A percentile compares a stretch with the other conserved stretches of the same genome.
Conservation (phyloP, 176 grass and related monocot species). For the Elaeis guineensis region DNA sequence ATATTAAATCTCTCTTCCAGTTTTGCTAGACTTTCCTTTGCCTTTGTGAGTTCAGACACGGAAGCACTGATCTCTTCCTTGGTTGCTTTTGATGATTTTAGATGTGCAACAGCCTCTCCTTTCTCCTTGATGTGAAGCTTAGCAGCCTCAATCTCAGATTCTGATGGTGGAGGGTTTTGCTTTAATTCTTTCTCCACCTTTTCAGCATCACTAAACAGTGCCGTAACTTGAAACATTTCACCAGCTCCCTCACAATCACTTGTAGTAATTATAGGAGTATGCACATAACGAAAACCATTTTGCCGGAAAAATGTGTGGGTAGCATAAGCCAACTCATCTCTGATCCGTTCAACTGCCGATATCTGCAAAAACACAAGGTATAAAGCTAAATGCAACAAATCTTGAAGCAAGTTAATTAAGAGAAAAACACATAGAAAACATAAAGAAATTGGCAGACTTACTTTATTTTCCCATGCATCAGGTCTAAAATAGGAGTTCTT, state of each 20-base stretch:
- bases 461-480: too few species aligned
- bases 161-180: conserved; percentile 59
- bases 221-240: conserved; percentile 94
- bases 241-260: conserved; percentile 94
- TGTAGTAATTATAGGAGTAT: conserved; percentile 89
- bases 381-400: too few species aligned
- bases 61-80: conserved; percentile 51
- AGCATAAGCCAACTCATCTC: conserved; percentile 72
- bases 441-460: too few species aligned
- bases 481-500: too few species aligned
- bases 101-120: conserved; percentile 45
- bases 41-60: conserved; percentile 54
- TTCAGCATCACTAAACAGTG: conserved; percentile 72
- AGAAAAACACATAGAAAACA: too few species aligned
- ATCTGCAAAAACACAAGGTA: conserved; percentile 38
- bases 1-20: conserved; percentile 89
- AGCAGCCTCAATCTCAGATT: conserved; percentile 63
- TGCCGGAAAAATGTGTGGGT: conserved; percentile 69
- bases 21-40: conserved; percentile 52
- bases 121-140: conserved; percentile 57
- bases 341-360: conserved; percentile 67
- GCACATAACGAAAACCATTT: conserved; percentile 72
- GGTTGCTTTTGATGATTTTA: conserved; percentile 75
- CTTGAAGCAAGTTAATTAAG: too few species aligned
- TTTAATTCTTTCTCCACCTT: conserved; percentile 75